These are phyloP conservation scores for Calamus simplicifolius DNA, from an alignment of 176 grass and related monocot species.

Conservation along the genomic window DNA sequence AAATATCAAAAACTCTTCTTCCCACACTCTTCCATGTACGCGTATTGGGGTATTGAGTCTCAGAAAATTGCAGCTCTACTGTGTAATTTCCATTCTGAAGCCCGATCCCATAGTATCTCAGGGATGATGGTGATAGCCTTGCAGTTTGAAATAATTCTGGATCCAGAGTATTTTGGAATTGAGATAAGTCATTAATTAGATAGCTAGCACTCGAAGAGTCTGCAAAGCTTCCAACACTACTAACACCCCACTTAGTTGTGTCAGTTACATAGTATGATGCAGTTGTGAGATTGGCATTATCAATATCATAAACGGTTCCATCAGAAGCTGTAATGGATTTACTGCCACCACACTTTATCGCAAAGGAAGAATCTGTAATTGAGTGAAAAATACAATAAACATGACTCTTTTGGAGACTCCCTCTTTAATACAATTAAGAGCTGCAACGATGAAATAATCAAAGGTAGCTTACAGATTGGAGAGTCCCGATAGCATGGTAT, in stretches of 20 bases:
- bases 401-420: too few species aligned
- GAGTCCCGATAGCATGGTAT: conserved; percentile 45
- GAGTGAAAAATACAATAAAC: too few species aligned
- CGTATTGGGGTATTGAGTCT: conserved; percentile 33
- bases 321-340: conserved; percentile 47
- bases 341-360: conserved; percentile 48
- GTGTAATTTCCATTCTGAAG: conserved; percentile 95
- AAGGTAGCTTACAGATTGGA: conserved; percentile 39
- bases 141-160: conserved; percentile 59
- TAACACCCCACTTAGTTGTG: conserved; percentile 57
- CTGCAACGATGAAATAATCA: too few species aligned
- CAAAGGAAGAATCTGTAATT: conserved; percentile 56
- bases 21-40: conserved; percentile 41
- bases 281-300: conserved; percentile 24
- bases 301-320: conserved; percentile 36
- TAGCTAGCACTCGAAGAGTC: conserved; percentile 29
- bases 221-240: conserved; percentile 50
- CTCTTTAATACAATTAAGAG: too few species aligned
- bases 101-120: conserved; percentile 80
- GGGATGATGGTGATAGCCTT: conserved; percentile 71
- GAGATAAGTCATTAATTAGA: conserved; percentile 29
- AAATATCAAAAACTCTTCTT: conserved; percentile 82
- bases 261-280: conserved; percentile 24
- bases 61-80: conserved; percentile 65
- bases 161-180: conserved; percentile 63